Conservation (phyloP, 2,329 filamentous ascomycete genomes). For the Albifimbria verrucaria region DNA sequence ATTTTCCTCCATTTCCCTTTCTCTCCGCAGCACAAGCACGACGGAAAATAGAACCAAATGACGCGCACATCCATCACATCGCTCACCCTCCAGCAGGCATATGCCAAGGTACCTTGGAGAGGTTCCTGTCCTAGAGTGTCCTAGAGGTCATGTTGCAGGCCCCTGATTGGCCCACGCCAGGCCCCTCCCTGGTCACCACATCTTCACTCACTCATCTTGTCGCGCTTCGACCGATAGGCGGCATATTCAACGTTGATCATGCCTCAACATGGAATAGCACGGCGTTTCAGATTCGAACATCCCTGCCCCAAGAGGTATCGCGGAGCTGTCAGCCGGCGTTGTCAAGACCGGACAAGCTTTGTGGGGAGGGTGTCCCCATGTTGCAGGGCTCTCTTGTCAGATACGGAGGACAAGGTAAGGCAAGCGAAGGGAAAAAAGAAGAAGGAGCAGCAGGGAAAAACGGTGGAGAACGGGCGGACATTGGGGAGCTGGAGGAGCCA, state of each 20-base stretch:
- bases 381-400: too few relatives aligned
- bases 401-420: too few relatives aligned
- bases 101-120: too few relatives aligned
- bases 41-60: too few relatives aligned
- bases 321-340: constrained; percentile 18
- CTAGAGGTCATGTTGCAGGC: not conserved
- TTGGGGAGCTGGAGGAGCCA: too few relatives aligned
- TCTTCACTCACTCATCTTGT: not conserved
- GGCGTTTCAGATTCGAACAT: constrained; percentile 32
- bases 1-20: not conserved
- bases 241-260: constrained; percentile 19
- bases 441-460: constrained; percentile 4
- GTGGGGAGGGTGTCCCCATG: constrained; percentile 25
- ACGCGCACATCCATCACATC: too few relatives aligned
- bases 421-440: too few relatives aligned
- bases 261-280: constrained; percentile 19
- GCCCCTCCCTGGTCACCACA: not conserved
- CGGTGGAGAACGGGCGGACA: not conserved
- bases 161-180: not conserved
- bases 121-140: not conserved
- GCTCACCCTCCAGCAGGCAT: too few relatives aligned
- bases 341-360: constrained; percentile 37
- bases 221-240: not conserved
- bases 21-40: too few relatives aligned
- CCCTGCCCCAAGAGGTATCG: constrained; percentile 23